A percentile compares a stretch with the other conserved stretches of the same genome.
Conservation (phyloP, 2,329 filamentous ascomycete species). For the Akanthomyces uredinophilus region DNA sequence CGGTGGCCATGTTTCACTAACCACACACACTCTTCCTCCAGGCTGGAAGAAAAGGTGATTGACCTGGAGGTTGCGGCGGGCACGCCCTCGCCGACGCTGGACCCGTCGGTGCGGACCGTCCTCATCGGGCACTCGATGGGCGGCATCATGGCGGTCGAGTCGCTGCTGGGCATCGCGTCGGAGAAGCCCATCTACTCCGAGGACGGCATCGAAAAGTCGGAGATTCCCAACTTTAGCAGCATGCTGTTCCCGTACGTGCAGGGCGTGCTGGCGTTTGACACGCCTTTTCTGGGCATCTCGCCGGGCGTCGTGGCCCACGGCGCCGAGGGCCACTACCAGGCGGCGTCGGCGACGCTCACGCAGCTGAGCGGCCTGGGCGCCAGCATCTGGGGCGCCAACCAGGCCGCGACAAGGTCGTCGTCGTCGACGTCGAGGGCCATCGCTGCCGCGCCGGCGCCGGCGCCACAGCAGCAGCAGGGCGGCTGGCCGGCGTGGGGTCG, state of each 20-base stretch:
- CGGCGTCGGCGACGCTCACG: conserved; percentile 63
- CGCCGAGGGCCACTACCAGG: conserved; percentile 81
- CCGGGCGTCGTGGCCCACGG: conserved; percentile 80
- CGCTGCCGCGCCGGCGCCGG: conserved; percentile 9
- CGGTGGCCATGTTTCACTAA: background rate
- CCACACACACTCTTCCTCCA: conserved; percentile 26
- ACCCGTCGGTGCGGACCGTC: conserved; percentile 76
- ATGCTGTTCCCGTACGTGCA: conserved; percentile 94
- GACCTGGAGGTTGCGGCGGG: conserved; percentile 82
- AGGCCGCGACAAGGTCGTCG: conserved; percentile 23
- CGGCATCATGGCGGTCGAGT: conserved; percentile 90
- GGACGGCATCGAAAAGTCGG: conserved; percentile 34
- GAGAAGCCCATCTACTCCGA: conserved; percentile 49
- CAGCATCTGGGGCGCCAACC: conserved; percentile 57
- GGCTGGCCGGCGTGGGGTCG: conserved; percentile 78
- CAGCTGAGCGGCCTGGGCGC: conserved; percentile 62
- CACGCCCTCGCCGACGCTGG: conserved; percentile 77
- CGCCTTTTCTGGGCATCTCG: conserved; percentile 79
- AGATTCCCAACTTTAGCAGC: conserved; percentile 40
- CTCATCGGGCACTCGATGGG: conserved; percentile 87
- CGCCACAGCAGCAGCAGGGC: conserved; percentile 21
- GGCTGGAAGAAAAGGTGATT: conserved; percentile 87
- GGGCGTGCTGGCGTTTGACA: conserved; percentile 89
- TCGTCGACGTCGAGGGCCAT: conserved; percentile 18
- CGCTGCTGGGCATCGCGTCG: conserved; percentile 64